These are phyloP conservation scores for Fusarium stilboides DNA, from an alignment of 2,329 filamentous ascomycete genomes.

Conservation along the genomic window DNA sequence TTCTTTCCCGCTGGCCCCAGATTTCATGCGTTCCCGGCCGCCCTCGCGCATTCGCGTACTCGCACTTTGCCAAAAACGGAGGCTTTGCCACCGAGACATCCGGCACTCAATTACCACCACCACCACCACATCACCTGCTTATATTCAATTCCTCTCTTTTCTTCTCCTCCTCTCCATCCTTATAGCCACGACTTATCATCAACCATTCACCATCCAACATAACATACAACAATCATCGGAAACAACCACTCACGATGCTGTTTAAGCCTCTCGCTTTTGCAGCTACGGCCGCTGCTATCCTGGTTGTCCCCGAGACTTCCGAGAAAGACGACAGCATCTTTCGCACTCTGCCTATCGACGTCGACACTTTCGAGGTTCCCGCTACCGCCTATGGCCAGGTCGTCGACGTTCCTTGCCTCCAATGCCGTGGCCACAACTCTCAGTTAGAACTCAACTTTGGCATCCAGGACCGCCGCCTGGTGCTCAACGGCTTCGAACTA, in stretches of 20 bases:
- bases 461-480: slow-evolving; percentile 64
- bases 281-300: slow-evolving; percentile 62
- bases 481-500: slow-evolving; percentile 73
- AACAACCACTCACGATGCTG: slow-evolving; percentile 49
- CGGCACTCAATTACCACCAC: slow-evolving; percentile 36
- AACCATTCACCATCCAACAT: neutral
- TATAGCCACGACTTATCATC: neutral
- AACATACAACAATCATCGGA: neutral
- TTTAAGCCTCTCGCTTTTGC: slow-evolving; percentile 54
- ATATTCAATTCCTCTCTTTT: slow-evolving; percentile 10
- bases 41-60: slow-evolving; percentile 18
- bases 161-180: slow-evolving; percentile 18
- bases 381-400: slow-evolving; percentile 54
- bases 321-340: slow-evolving; percentile 60
- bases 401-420: slow-evolving; percentile 67
- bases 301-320: slow-evolving; percentile 67
- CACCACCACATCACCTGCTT: neutral
- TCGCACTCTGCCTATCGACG: slow-evolving; percentile 57
- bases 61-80: slow-evolving; percentile 34
- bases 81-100: slow-evolving; percentile 43
- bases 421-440: slow-evolving; percentile 64
- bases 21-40: slow-evolving; percentile 21
- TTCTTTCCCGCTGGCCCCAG: neutral
- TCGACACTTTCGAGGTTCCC: slow-evolving; percentile 57
- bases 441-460: slow-evolving; percentile 69